phyloP scores from a whole-genome alignment of 2,329 filamentous ascomycete genomes.

The Cordyceps cateniannulata region DNA sequence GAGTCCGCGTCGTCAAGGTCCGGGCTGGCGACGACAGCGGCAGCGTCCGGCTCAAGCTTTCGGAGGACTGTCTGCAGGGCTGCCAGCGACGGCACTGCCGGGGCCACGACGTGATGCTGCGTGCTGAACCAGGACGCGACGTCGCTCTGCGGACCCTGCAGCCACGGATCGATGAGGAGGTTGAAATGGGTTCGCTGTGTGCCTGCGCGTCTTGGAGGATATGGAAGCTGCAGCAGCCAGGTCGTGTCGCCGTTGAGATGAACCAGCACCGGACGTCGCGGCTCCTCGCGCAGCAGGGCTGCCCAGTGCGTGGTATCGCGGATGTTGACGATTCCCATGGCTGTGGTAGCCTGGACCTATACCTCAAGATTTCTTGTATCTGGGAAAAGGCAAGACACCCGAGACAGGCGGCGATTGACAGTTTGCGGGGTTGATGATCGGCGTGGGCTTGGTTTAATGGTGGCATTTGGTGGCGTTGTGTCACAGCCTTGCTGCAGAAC shows the following conservation, averaged over 20 bases:
- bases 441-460: background rate
- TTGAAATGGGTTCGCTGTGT: slow-evolving; percentile 52
- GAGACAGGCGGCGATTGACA: background rate
- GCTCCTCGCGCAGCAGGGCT: slow-evolving; percentile 14
- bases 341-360: too few relatives aligned
- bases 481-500: too few relatives aligned
- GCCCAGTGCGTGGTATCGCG: slow-evolving; percentile 17
- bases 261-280: slow-evolving; percentile 40
- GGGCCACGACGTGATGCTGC: slow-evolving; percentile 54
- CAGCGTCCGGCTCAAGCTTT: slow-evolving; percentile 35
- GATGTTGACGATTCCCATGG: slow-evolving; percentile 9
- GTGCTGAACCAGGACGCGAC: slow-evolving; percentile 59
- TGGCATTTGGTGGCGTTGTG: background rate
- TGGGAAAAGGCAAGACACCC: background rate
- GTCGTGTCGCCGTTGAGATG: slow-evolving; percentile 63
- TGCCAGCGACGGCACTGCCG: slow-evolving; percentile 45
- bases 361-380: too few relatives aligned
- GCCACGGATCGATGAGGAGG: slow-evolving; percentile 60
- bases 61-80: slow-evolving; percentile 47
- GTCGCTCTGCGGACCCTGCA: slow-evolving; percentile 55
- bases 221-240: slow-evolving; percentile 60
- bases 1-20: too few relatives aligned
- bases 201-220: slow-evolving; percentile 24
- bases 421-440: background rate
- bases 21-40: too few relatives aligned